phyloP scores from a whole-genome alignment of 2,329 filamentous ascomycete genomes.

The Pyricularia sp. region DNA sequence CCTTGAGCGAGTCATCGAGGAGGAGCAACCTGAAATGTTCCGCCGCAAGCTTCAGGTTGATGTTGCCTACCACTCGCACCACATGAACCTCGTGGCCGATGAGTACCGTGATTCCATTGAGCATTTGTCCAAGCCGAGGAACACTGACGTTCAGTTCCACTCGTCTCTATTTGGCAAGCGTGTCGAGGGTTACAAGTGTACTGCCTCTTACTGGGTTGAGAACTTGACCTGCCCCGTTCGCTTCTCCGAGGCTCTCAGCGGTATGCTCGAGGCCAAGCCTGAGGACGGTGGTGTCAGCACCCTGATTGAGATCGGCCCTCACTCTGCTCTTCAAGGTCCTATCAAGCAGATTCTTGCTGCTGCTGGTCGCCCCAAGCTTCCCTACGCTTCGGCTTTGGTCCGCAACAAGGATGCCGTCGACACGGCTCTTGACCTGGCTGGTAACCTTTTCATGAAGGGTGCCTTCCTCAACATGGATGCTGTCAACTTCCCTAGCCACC shows the following conservation, averaged over 20 bases:
- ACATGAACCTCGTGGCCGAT: slow-evolving; percentile 12
- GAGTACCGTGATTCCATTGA: slow-evolving; percentile 9
- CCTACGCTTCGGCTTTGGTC: background rate
- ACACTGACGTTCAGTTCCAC: slow-evolving; percentile 24
- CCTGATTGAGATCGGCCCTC: slow-evolving; percentile 14
- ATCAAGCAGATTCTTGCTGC: slow-evolving; percentile 11
- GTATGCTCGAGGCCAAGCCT: slow-evolving; percentile 14
- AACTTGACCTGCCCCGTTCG: slow-evolving; percentile 27
- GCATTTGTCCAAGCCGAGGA: background rate
- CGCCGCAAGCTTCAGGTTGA: slow-evolving; percentile 9
- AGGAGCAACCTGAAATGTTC: slow-evolving; percentile 8
- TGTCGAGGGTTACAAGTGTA: slow-evolving; percentile 26
- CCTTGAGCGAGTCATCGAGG: slow-evolving; percentile 10
- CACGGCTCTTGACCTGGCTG: slow-evolving; percentile 26
- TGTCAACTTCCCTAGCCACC: slow-evolving; percentile 31
- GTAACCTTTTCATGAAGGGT: slow-evolving; percentile 3
- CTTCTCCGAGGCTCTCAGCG: slow-evolving; percentile 28
- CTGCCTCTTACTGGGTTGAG: slow-evolving; percentile 22
- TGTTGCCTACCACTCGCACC: slow-evolving; percentile 16
- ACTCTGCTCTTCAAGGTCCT: slow-evolving; percentile 12
- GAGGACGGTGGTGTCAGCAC: slow-evolving; percentile 2
- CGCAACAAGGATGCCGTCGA: slow-evolving; percentile 3
- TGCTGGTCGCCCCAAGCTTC: background rate
- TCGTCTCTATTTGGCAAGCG: slow-evolving; percentile 34
- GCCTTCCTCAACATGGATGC: slow-evolving; percentile 14